Evolutionary conservation across 306 rosid genomes (phyloP).

Genomic region (Pueraria montana): DNA sequence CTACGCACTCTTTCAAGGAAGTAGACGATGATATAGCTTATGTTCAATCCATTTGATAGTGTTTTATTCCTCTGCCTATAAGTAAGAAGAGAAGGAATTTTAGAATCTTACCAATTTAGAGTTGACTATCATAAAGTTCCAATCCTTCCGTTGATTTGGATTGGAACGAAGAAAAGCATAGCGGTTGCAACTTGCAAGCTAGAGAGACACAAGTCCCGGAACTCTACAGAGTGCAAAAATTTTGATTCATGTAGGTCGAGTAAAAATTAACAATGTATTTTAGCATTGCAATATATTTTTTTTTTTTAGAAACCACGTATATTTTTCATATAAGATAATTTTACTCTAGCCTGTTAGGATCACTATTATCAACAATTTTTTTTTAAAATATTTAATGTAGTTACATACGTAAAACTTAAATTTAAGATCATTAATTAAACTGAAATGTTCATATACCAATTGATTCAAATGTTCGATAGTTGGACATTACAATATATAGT

Average conservation of each 20-base stretch:
- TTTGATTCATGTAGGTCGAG: not conserved
- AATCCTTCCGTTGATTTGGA: not conserved
- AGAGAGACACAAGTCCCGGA: not conserved
- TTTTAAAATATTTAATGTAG: too few species aligned
- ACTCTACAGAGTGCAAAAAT: not conserved
- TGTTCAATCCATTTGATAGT: conserved; percentile 3
- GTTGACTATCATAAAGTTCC: conserved; percentile 43
- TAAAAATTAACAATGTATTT: not conserved
- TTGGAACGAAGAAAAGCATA: conserved; percentile 21
- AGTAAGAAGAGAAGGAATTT: conserved; percentile 5
- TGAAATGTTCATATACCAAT: too few species aligned
- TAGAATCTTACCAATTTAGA: conserved; percentile 46
- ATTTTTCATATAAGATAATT: too few species aligned
- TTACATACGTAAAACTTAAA: too few species aligned
- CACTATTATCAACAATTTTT: too few species aligned
- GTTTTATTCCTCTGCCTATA: not conserved
- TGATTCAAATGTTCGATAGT: too few species aligned
- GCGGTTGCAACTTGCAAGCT: not conserved
- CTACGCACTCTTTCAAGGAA: conserved; percentile 9
- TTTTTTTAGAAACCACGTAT: too few species aligned
- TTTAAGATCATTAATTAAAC: too few species aligned
- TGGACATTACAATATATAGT: too few species aligned
- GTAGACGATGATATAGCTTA: not conserved
- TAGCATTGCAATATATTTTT: not conserved
- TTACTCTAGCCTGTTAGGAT: too few species aligned